A percentile compares a stretch with the other conserved stretches of the same genome.
phyloP scores from a whole-genome alignment of 345 rosid species.

The Euphorbia peplus region DNA sequence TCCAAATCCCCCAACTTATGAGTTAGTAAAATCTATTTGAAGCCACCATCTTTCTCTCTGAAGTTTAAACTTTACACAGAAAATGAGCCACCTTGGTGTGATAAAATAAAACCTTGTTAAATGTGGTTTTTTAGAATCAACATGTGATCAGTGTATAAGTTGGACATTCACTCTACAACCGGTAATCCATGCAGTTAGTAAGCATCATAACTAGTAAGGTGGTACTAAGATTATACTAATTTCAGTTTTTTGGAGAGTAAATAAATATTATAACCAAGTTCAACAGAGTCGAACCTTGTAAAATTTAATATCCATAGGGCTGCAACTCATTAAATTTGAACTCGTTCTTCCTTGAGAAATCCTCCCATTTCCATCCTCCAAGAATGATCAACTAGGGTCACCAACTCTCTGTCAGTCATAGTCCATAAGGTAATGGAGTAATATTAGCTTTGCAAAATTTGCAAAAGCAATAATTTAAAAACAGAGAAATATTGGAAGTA shows the following conservation, averaged over 20 bases:
- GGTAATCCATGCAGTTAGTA: conserved; percentile 3
- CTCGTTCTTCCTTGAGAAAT: conserved; percentile 51
- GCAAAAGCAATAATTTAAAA: neutral
- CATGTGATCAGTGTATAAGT: neutral
- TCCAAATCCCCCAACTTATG: too few species aligned
- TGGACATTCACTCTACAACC: neutral
- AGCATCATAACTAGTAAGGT: neutral
- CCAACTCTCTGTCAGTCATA: conserved; percentile 55
- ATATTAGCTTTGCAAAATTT: neutral
- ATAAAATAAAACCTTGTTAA: neutral
- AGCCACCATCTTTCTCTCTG: neutral
- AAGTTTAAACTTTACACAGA: neutral
- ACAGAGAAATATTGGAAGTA: neutral
- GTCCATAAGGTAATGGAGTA: conserved; percentile 10
- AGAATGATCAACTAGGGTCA: conserved; percentile 68
- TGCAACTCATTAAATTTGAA: conserved; percentile 36
- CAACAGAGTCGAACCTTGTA: conserved; percentile 30
- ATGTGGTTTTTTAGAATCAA: neutral
- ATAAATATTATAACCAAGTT: conserved; percentile 1
- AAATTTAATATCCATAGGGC: conserved; percentile 5
- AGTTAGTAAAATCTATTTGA: neutral
- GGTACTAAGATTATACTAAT: neutral
- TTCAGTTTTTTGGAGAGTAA: conserved; percentile 16
- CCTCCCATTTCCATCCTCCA: conserved; percentile 97
- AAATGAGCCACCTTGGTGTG: neutral